Evolutionary conservation across 371 early-diverging fungal genomes (phyloP).

Genomic region (Mucor mucedo): DNA sequence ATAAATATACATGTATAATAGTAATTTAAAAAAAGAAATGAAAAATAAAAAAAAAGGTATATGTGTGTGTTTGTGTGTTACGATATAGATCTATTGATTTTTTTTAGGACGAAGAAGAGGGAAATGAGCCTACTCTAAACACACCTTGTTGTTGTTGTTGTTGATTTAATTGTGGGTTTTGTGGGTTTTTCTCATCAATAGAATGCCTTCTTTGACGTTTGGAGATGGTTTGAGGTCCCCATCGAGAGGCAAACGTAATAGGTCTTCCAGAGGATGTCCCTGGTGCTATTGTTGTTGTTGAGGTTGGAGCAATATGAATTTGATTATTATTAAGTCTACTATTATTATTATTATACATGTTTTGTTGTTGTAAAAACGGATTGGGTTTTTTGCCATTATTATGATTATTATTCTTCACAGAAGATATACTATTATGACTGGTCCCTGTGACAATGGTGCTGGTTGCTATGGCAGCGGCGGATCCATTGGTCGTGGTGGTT

Average conservation of each 20-base stretch:
- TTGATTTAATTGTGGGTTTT: slow-evolving; percentile 13
- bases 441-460: no score
- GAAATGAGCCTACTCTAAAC: slow-evolving; percentile 21
- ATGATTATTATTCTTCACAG: not conserved
- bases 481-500: not conserved
- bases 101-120: not conserved
- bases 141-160: slow-evolving; percentile 22
- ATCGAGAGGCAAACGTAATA: slow-evolving; percentile 40
- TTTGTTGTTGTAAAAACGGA: slow-evolving; percentile 14
- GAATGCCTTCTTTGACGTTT: slow-evolving; percentile 51
- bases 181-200: slow-evolving; percentile 24
- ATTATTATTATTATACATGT: not conserved
- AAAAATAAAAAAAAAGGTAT: not conserved
- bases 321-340: slow-evolving; percentile 1
- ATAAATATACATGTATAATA: not conserved
- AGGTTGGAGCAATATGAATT: not conserved
- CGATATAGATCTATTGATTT: not conserved
- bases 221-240: slow-evolving; percentile 30
- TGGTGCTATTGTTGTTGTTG: slow-evolving; percentile 6
- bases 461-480: no score
- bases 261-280: slow-evolving; percentile 29
- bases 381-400: slow-evolving; percentile 21
- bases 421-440: no score
- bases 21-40: not conserved
- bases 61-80: not conserved